Conservation (phyloP, 2,329 filamentous ascomycete species). For the Diplodia sapinea region DNA sequence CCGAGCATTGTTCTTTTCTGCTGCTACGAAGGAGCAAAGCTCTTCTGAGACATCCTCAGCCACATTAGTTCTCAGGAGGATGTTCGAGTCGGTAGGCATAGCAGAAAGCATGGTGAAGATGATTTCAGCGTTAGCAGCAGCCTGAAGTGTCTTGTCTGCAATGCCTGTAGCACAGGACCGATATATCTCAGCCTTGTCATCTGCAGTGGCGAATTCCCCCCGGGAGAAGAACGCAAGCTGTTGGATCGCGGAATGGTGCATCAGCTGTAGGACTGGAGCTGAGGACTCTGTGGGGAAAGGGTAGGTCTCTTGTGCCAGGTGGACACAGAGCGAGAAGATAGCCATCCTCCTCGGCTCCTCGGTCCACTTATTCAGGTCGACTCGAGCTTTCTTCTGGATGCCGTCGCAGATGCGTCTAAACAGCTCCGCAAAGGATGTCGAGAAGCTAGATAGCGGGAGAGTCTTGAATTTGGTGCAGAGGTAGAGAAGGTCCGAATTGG, state of each 20-base stretch:
- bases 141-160: constrained; percentile 64
- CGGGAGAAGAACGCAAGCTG: constrained; percentile 68
- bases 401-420: constrained; percentile 34
- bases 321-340: constrained; percentile 64
- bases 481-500: constrained; percentile 60
- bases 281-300: constrained; percentile 63
- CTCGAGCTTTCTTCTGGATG: constrained; percentile 8
- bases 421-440: constrained; percentile 42
- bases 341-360: constrained; percentile 39
- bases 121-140: constrained; percentile 75
- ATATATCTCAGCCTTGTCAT: constrained; percentile 68
- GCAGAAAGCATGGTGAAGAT: constrained; percentile 38
- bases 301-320: constrained; percentile 74
- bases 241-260: constrained; percentile 68
- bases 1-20: constrained; percentile 35
- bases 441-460: constrained; percentile 42
- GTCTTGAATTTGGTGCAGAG: constrained; percentile 70
- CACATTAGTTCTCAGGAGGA: constrained; percentile 41
- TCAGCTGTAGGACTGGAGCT: constrained; percentile 63
- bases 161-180: constrained; percentile 72
- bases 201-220: constrained; percentile 56
- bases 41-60: constrained; percentile 47
- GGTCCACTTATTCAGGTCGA: constrained; percentile 32
- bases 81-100: constrained; percentile 33
- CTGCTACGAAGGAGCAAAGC: constrained; percentile 44